These are phyloP conservation scores for Verruconis gallopava DNA, from an alignment of 2,329 filamentous ascomycete species.

Conservation along the genomic window DNA sequence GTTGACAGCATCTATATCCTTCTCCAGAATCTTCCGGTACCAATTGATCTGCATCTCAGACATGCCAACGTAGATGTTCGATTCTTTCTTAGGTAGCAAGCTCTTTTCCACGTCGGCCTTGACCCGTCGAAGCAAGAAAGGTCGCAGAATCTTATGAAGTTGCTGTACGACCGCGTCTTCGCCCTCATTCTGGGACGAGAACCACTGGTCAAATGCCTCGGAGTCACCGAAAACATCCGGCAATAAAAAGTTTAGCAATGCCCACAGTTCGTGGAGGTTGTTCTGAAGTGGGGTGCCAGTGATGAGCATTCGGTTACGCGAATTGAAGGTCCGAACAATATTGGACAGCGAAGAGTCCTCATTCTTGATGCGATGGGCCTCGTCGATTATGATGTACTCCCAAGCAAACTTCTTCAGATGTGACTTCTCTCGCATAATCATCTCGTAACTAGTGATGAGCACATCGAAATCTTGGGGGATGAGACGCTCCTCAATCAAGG, in stretches of 20 bases:
- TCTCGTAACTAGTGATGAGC: conserved; percentile 97
- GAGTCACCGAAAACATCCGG: conserved; percentile 96
- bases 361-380: conserved; percentile 98
- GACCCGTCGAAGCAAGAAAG: conserved; percentile 88
- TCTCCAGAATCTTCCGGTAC: conserved; percentile 98
- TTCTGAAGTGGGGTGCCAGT: conserved; percentile 96
- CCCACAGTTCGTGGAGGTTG: conserved; percentile 96
- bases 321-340: conserved; percentile 92
- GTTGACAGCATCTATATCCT: conserved; percentile 97
- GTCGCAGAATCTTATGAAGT: conserved; percentile 80
- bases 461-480: conserved; percentile 93
- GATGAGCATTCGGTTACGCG: conserved; percentile 85
- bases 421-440: conserved; percentile 90
- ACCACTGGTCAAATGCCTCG: conserved; percentile 97
- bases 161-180: conserved; percentile 95
- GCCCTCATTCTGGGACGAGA: conserved; percentile 46
- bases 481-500: conserved; percentile 81
- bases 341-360: conserved; percentile 94
- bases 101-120: conserved; percentile 99
- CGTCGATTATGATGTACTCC: conserved; percentile 99
- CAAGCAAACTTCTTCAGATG: conserved; percentile 96
- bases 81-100: conserved; percentile 87
- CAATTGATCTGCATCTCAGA: conserved; percentile 98
- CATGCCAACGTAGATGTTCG: conserved; percentile 97
- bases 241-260: conserved; percentile 90